Evolutionary conservation across 306 rosid genomes (phyloP).

Genomic region (Crataegus laevigata): DNA sequence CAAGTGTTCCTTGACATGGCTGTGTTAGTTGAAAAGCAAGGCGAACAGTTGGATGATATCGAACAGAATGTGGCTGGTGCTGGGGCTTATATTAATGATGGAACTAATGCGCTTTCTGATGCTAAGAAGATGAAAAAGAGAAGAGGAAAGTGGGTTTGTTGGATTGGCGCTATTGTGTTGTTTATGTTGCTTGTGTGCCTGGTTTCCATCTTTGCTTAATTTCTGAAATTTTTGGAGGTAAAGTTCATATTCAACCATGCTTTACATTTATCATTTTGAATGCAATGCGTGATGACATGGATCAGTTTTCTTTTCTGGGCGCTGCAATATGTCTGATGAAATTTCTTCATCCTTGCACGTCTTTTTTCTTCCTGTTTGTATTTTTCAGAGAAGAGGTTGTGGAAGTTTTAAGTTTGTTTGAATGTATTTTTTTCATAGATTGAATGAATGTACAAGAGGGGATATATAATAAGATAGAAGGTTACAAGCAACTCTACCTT

Average conservation of each 20-base stretch:
- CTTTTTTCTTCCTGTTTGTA: not conserved
- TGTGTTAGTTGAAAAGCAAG: conserved; percentile 1
- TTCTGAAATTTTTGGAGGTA: not conserved
- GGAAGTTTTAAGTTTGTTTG: too few relatives aligned
- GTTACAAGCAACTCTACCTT: too few relatives aligned
- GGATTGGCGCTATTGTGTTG: conserved; percentile 5
- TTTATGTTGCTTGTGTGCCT: not conserved
- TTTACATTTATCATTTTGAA: too few relatives aligned
- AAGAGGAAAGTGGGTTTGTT: not conserved
- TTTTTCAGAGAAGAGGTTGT: not conserved
- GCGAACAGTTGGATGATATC: conserved; percentile 5
- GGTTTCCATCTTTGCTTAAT: not conserved
- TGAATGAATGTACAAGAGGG: too few relatives aligned
- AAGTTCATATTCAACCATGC: not conserved
- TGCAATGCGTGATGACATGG: too few relatives aligned
- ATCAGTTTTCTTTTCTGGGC: not conserved
- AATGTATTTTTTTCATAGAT: too few relatives aligned
- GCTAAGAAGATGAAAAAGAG: not conserved
- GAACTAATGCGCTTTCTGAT: conserved; percentile 2
- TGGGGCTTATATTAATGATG: conserved; percentile 4
- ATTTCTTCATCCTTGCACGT: not conserved
- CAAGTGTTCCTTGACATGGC: not conserved
- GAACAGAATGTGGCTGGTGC: conserved; percentile 10
- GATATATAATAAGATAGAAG: too few relatives aligned
- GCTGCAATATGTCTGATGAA: not conserved